These are phyloP conservation scores for Epichloe gansuensis DNA, from an alignment of 2,329 filamentous ascomycete genomes.

Conservation along the genomic window DNA sequence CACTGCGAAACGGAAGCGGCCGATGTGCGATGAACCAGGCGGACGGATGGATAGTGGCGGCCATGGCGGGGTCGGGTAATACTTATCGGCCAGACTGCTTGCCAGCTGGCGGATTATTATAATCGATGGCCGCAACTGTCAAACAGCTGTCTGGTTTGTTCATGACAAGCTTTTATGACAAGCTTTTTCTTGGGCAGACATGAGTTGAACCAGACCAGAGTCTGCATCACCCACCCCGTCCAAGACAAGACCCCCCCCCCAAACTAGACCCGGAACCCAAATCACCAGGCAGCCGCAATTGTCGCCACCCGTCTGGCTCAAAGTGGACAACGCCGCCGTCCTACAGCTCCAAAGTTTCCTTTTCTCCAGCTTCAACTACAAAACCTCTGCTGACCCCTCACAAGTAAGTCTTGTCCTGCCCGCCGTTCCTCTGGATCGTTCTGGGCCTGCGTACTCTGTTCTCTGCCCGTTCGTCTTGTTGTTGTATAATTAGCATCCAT, in stretches of 20 bases:
- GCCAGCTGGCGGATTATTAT: too few relatives aligned
- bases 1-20: not conserved
- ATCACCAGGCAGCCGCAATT: not conserved
- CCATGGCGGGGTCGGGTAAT: too few relatives aligned
- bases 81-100: too few relatives aligned
- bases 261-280: not conserved
- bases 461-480: not conserved
- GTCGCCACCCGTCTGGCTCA: slow-evolving; percentile 3
- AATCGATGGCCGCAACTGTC: too few relatives aligned
- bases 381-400: not conserved
- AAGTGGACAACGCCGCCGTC: slow-evolving; percentile 3
- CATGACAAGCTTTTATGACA: not conserved
- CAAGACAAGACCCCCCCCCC: too few relatives aligned
- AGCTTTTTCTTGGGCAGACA: not conserved
- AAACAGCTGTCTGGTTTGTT: too few relatives aligned
- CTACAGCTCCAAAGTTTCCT: not conserved
- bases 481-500: not conserved
- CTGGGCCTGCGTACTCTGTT: not conserved
- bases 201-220: too few relatives aligned
- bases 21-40: not conserved
- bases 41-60: too few relatives aligned
- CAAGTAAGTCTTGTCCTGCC: not conserved
- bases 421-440: not conserved
- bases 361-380: not conserved
- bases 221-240: too few relatives aligned